Evolutionary conservation across 805 yeast species (phyloP), one percentile per base, ranked within the genome.

Genomic region (Kodamaea kakaduensis): DNA sequence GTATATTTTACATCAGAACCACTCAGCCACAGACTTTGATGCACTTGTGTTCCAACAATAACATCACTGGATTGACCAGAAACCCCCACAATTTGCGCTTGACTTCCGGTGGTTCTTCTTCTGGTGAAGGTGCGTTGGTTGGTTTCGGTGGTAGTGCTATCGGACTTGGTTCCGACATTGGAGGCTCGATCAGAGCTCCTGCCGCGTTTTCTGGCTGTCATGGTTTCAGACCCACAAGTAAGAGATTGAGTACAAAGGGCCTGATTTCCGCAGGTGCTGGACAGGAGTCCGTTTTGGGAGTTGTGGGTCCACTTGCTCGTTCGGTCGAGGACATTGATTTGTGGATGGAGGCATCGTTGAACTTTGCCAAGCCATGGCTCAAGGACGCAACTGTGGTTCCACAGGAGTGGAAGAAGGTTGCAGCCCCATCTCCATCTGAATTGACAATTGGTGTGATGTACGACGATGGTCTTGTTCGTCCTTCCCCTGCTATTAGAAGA

Each of bases 61-160:
- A 75, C 58, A 66, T 80, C 48, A 69, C 64, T 28, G 85, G 84
- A 5, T 63, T 76, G 43, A 67, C 83, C 5, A 63, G 73, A 50
- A 80, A 80, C 50, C 75, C 84, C 1, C 58, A 63, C 56, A 80
- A 81, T 45, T 62, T 78, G 24, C 57, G 67, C 17, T 61, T 78
- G 40, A 72, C 82, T 13, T 69, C 82, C 2, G 86, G 87, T 43
- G 87, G 87, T n/a, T 76, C 83, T 1, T 76, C 84, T 3, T 81
- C 83, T 25, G 87, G 87, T 41, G 87, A 80, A 54, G 84, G 85
- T 44, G 77, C 83, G 0, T 52, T 75, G 41, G 73, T 78, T 34
- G 76, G 73, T 2, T 67, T 75, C 52, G 73, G 69, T 35, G 85
- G 77, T 5, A 75, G 84, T 13, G 72, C 77, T 1, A 44, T 81